Conservation (phyloP, 495 filamentous ascomycete genomes). For the Trichoderma asperelloides region DNA sequence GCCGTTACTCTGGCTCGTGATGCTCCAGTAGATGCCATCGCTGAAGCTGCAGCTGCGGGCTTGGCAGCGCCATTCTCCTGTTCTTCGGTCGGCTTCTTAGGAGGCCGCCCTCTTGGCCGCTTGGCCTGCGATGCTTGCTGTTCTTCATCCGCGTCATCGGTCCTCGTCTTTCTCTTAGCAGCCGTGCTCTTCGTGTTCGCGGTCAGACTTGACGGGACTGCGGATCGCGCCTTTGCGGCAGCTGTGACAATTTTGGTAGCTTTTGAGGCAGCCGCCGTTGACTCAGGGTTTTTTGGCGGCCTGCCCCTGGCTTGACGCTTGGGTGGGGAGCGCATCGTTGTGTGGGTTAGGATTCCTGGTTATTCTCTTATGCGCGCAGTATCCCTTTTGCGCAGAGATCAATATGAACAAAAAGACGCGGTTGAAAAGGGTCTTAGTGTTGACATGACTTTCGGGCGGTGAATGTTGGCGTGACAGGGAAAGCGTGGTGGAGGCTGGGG, state of each 20-base stretch:
- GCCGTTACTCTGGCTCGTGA: background rate
- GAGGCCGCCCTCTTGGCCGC: background rate
- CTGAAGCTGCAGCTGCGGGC: constrained; percentile 10
- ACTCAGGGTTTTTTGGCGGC: constrained; percentile 34
- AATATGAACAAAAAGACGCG: background rate
- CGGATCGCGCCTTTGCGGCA: constrained; percentile 30
- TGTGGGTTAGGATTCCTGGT: background rate
- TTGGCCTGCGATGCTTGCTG: constrained; percentile 21
- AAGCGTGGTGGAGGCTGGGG: background rate
- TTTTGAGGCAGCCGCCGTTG: constrained; percentile 27
- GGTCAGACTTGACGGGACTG: constrained; percentile 15
- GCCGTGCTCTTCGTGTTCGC: constrained; percentile 18
- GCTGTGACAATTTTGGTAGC: constrained; percentile 25
- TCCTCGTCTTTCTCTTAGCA: constrained; percentile 38
- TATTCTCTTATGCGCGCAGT: background rate
- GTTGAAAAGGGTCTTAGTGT: background rate
- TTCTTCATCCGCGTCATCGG: constrained; percentile 31
- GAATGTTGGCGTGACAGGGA: background rate
- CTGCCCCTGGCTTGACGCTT: constrained; percentile 53
- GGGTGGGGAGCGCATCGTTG: constrained; percentile 40
- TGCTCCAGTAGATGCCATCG: constrained; percentile 12
- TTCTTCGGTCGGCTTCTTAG: constrained; percentile 31
- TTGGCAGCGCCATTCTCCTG: constrained; percentile 15
- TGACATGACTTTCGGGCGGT: constrained; percentile 1
- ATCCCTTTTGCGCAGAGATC: background rate